Conservation (phyloP, 208 protist genomes). For the Trypanosoma cruzi region DNA sequence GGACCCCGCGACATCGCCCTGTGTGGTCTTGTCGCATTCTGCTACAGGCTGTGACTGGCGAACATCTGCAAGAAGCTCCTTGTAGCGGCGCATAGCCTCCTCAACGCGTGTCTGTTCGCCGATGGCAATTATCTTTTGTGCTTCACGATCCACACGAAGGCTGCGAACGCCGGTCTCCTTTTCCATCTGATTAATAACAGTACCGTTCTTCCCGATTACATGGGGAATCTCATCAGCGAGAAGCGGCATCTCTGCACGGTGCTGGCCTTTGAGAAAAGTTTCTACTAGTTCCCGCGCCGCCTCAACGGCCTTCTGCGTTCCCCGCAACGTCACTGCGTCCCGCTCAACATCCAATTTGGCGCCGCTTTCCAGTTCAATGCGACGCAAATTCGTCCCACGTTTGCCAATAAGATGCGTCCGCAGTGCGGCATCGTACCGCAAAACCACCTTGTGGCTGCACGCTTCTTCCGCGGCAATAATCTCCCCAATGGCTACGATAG, state of each 20-base stretch:
- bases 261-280: slow-evolving; percentile 31
- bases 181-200: slow-evolving; percentile 37
- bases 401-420: slow-evolving; percentile 39
- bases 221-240: slow-evolving; percentile 34
- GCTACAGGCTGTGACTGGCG: too few relatives aligned
- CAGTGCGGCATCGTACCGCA: slow-evolving; percentile 27
- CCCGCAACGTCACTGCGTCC: slow-evolving; percentile 32
- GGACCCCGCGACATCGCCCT: too few relatives aligned
- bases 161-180: slow-evolving; percentile 35
- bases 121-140: slow-evolving; percentile 25
- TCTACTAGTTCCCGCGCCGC: slow-evolving; percentile 28
- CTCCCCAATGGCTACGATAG: slow-evolving; percentile 38
- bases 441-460: slow-evolving; percentile 23
- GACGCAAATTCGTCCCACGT: slow-evolving; percentile 36
- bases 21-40: slow-evolving; percentile 20
- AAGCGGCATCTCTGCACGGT: slow-evolving; percentile 31
- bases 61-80: slow-evolving; percentile 11
- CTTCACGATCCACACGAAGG: slow-evolving; percentile 35
- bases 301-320: slow-evolving; percentile 29
- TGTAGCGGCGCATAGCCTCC: slow-evolving; percentile 36
- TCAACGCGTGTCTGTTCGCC: slow-evolving; percentile 33
- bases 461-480: slow-evolving; percentile 28
- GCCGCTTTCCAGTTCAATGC: slow-evolving; percentile 48
- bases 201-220: slow-evolving; percentile 51
- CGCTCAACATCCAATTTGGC: slow-evolving; percentile 37